Percentiles rank a stretch among this genome's conserved stretches.
Evolutionary conservation across 2,329 filamentous ascomycete species (phyloP).

Genomic region (Dendrostoma leiphaemia): DNA sequence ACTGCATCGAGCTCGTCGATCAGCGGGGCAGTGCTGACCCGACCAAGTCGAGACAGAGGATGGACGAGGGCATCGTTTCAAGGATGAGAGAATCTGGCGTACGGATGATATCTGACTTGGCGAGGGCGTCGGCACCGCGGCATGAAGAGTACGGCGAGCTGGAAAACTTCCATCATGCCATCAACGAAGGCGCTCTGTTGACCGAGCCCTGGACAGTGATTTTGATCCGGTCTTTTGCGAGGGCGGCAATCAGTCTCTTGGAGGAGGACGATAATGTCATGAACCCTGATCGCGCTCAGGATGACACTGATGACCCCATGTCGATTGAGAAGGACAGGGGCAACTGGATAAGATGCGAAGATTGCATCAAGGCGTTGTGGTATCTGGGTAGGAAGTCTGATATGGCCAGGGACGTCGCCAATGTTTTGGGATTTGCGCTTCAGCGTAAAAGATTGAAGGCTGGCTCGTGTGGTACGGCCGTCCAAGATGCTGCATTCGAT

Average conservation of each 20-base stretch:
- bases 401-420: constrained; percentile 25
- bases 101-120: constrained; percentile 45
- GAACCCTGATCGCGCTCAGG: too few species aligned
- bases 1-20: constrained; percentile 51
- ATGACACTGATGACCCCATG: constrained; percentile 25
- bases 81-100: constrained; percentile 43
- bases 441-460: constrained; percentile 1
- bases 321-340: constrained; percentile 22
- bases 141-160: constrained; percentile 25
- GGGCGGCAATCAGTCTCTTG: constrained; percentile 39
- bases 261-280: constrained; percentile 31
- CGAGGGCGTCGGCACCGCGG: constrained; percentile 39
- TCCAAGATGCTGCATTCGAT: neutral
- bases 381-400: constrained; percentile 56
- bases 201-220: constrained; percentile 61
- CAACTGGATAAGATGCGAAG: constrained; percentile 37
- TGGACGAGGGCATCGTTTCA: constrained; percentile 31
- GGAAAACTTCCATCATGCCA: constrained; percentile 49
- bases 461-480: neutral
- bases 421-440: constrained; percentile 5
- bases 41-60: constrained; percentile 26
- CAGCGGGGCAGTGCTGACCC: constrained; percentile 29
- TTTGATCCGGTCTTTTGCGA: constrained; percentile 51
- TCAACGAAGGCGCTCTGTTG: constrained; percentile 53
- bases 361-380: constrained; percentile 52